phyloP scores from a whole-genome alignment of 495 filamentous ascomycete genomes.

The Cenococcum geophilum region DNA sequence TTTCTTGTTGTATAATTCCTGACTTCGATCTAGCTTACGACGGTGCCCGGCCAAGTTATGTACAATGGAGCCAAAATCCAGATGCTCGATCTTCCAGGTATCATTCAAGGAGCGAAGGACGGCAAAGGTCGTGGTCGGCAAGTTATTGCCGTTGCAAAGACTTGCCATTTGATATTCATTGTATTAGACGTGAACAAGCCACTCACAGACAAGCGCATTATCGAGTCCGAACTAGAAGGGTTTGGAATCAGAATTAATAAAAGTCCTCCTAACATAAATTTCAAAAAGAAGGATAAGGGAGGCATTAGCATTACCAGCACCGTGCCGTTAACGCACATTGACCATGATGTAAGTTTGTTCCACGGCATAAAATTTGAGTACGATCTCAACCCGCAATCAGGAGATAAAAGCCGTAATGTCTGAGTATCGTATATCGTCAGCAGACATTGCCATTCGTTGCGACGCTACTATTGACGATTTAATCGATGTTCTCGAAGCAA shows the following conservation, averaged over 20 bases:
- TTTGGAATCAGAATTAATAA: slow-evolving; percentile 99
- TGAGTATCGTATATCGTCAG: slow-evolving; percentile 94
- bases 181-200: slow-evolving; percentile 98
- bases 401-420: slow-evolving; percentile 97
- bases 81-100: slow-evolving; percentile 97
- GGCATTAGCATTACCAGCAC: slow-evolving; percentile 92
- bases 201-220: slow-evolving; percentile 91
- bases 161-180: slow-evolving; percentile 97
- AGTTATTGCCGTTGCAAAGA: slow-evolving; percentile 98
- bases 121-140: slow-evolving; percentile 97
- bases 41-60: slow-evolving; percentile 89
- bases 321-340: slow-evolving; percentile 83
- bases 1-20: slow-evolving; percentile 9
- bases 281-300: slow-evolving; percentile 99
- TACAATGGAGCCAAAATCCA: slow-evolving; percentile 98
- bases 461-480: slow-evolving; percentile 89
- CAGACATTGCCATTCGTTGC: slow-evolving; percentile 95
- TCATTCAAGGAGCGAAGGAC: slow-evolving; percentile 97
- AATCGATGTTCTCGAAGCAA: slow-evolving; percentile 94
- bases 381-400: slow-evolving; percentile 33
- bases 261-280: slow-evolving; percentile 90
- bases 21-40: slow-evolving; percentile 56
- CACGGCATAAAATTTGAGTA: not conserved
- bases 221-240: slow-evolving; percentile 93
- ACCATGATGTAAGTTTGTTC: slow-evolving; percentile 62